A percentile compares a stretch with the other conserved stretches of the same genome.
phyloP scores from a whole-genome alignment of 306 rosid genomes.

The Vicia villosa region DNA sequence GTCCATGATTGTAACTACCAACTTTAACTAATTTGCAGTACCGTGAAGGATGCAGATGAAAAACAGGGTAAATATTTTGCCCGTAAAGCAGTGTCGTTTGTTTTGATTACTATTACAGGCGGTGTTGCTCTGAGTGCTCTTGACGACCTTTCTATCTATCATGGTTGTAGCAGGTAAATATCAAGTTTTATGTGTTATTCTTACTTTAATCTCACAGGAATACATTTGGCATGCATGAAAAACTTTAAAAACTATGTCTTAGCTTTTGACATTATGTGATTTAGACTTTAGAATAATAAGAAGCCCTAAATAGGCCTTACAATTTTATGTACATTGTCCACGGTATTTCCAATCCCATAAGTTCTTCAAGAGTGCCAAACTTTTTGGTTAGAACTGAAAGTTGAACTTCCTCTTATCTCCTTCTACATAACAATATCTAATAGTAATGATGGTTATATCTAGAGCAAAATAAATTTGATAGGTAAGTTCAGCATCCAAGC shows the following conservation, averaged over 20 bases:
- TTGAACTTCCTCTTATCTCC: not conserved
- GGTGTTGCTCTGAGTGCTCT: slow-evolving; percentile 91
- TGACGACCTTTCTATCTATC: slow-evolving; percentile 82
- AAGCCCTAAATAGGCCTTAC: slow-evolving; percentile 12
- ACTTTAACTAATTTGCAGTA: slow-evolving; percentile 51
- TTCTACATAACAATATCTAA: slow-evolving; percentile 1
- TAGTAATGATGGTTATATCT: slow-evolving; percentile 1
- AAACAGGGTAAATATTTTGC: slow-evolving; percentile 49
- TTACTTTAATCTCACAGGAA: slow-evolving; percentile 9
- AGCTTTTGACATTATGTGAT: not conserved
- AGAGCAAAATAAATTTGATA: slow-evolving; percentile 6
- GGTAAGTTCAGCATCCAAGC: slow-evolving; percentile 10
- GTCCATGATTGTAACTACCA: slow-evolving; percentile 30
- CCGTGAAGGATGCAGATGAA: slow-evolving; percentile 48
- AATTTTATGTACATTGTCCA: slow-evolving; percentile 24
- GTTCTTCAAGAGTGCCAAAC: slow-evolving; percentile 10
- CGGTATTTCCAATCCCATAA: slow-evolving; percentile 11
- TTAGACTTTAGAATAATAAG: slow-evolving; percentile 31
- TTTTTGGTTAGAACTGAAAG: slow-evolving; percentile 32
- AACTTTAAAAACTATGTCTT: not conserved
- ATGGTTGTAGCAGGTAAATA: slow-evolving; percentile 74
- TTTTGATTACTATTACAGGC: slow-evolving; percentile 70
- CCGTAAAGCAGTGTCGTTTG: slow-evolving; percentile 75
- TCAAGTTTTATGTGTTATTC: slow-evolving; percentile 8
- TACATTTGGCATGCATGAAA: slow-evolving; percentile 13